Evolutionary conservation across 75 land plant genomes (phyloP).

Genomic region (Pinus taeda): DNA sequence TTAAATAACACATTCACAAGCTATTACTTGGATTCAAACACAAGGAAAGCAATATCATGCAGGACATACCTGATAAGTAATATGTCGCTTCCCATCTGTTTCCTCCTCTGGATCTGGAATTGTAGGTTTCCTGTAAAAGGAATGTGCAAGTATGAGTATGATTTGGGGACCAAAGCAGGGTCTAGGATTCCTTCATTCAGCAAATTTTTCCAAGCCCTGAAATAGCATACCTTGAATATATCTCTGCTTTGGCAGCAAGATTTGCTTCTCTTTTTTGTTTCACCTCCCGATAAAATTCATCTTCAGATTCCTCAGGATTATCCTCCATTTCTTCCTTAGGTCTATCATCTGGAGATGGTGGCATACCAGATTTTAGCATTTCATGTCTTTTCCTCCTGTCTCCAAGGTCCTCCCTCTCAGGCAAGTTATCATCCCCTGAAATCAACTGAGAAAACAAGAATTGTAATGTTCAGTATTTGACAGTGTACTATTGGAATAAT

Average conservation of each 20-base stretch:
- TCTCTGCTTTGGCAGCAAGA: constrained; percentile 52
- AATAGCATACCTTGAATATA: constrained; percentile 44
- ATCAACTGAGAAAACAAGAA: constrained; percentile 37
- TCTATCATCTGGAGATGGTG: constrained; percentile 15
- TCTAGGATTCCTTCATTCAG: not conserved
- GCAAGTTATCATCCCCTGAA: constrained; percentile 96
- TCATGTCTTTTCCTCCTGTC: constrained; percentile 91
- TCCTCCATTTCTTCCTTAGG: constrained; percentile 10
- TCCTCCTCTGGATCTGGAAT: constrained; percentile 39
- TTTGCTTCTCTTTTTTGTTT: constrained; percentile 50
- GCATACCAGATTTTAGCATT: constrained; percentile 36
- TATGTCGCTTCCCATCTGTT: constrained; percentile 77
- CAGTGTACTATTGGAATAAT: not conserved
- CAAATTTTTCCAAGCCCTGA: not conserved
- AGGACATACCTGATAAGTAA: constrained; percentile 64
- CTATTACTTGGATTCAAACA: not conserved
- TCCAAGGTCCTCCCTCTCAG: constrained; percentile 85
- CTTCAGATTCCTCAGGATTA: constrained; percentile 46
- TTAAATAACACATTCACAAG: not conserved
- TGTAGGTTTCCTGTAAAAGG: constrained; percentile 32
- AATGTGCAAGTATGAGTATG: not conserved
- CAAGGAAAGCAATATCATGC: not conserved
- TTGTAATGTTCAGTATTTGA: not conserved
- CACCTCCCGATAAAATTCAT: constrained; percentile 76
- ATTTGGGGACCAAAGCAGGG: not conserved